Evolutionary conservation across 2,329 filamentous ascomycete species (phyloP).

Genomic region (Penicillium italicum): DNA sequence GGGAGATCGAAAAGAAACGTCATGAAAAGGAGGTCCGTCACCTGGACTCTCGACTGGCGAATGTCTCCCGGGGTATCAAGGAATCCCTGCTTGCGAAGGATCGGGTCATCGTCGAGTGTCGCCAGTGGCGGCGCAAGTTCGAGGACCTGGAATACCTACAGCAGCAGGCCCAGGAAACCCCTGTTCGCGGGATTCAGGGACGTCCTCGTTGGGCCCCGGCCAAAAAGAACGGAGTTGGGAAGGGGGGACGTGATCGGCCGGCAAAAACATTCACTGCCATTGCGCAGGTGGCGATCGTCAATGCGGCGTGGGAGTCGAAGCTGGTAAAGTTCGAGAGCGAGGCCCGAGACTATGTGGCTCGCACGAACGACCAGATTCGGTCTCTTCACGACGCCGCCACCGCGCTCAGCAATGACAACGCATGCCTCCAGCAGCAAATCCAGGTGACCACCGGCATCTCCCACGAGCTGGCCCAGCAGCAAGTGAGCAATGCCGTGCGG

Average conservation of each 20-base stretch:
- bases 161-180: background rate
- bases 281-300: conserved; percentile 1
- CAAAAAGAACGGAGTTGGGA: background rate
- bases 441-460: background rate
- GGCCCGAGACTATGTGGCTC: background rate
- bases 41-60: background rate
- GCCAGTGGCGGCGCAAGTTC: background rate
- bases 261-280: background rate
- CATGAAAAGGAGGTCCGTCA: background rate
- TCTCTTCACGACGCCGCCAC: background rate
- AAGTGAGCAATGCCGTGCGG: background rate
- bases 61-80: background rate
- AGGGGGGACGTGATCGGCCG: background rate
- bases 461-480: background rate
- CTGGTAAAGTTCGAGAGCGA: background rate
- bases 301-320: background rate
- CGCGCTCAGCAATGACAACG: background rate
- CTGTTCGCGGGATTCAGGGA: background rate
- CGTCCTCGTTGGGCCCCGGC: background rate
- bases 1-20: background rate
- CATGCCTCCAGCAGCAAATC: background rate
- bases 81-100: background rate
- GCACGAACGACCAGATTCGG: background rate
- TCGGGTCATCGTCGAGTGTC: background rate
- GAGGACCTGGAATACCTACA: background rate